Percentiles rank a stretch among this genome's conserved stretches.
Conservation (phyloP, 1,284 basidiomycete species). For the Entoloma clypeatum region DNA sequence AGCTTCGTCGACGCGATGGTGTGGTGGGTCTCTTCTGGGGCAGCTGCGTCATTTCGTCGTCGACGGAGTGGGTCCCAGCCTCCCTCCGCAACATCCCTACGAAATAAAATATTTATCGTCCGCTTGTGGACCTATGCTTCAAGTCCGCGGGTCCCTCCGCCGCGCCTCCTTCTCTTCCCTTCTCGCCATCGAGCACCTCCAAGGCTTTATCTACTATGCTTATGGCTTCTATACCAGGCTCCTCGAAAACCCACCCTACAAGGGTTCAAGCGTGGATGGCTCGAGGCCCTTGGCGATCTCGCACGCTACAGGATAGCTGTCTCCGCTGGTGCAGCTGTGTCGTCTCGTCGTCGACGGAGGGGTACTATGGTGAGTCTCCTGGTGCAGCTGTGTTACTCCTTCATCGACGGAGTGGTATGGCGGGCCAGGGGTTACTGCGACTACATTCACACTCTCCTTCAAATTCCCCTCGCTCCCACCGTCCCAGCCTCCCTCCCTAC, state of each 20-base stretch:
- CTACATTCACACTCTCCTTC: too few species aligned
- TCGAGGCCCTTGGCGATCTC: constrained; percentile 94
- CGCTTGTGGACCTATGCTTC: constrained; percentile 93
- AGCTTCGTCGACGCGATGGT: too few species aligned
- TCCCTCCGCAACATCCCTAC: constrained; percentile 86
- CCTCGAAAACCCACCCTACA: constrained; percentile 74
- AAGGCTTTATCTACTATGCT: constrained; percentile 92
- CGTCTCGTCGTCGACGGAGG: constrained; percentile 7
- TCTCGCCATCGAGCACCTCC: constrained; percentile 71
- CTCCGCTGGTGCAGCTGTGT: constrained; percentile 59
- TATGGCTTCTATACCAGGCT: constrained; percentile 93
- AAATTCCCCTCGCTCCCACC: too few species aligned
- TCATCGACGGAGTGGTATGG: too few species aligned
- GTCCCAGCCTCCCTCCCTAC: too few species aligned
- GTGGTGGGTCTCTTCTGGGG: too few species aligned
- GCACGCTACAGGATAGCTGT: constrained; percentile 94
- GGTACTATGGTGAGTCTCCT: too few species aligned
- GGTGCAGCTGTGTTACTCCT: too few species aligned
- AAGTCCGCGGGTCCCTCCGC: constrained; percentile 85
- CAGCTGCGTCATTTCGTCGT: too few species aligned
- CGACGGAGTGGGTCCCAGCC: too few species aligned
- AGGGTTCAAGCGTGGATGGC: constrained; percentile 80
- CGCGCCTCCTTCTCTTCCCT: constrained; percentile 67
- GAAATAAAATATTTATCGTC: constrained; percentile 93
- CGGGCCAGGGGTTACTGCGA: too few species aligned